phyloP scores from a whole-genome alignment of 768 basidiomycete genomes.

The Cubamyces lactineus region DNA sequence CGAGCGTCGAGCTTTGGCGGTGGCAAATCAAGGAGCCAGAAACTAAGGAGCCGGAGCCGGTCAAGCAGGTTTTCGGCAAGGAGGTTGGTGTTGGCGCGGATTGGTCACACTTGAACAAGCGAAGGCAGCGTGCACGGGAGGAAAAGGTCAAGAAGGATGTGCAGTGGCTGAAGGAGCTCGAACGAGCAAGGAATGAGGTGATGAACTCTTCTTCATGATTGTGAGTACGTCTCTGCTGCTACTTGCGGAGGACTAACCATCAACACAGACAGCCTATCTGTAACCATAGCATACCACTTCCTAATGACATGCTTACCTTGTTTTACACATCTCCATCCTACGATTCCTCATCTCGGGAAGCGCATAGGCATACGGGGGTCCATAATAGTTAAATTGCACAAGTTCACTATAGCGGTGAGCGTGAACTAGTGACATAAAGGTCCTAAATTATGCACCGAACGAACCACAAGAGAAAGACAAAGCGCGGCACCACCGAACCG shows the following conservation, averaged over 20 bases:
- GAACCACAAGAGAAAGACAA: background rate
- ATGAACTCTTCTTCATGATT: background rate
- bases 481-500: background rate
- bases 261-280: too few relatives aligned
- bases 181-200: slow-evolving; percentile 30
- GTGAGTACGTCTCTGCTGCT: background rate
- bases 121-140: slow-evolving; percentile 51
- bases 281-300: too few relatives aligned
- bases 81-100: slow-evolving; percentile 55
- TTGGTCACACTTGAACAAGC: slow-evolving; percentile 58
- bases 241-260: too few relatives aligned
- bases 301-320: too few relatives aligned
- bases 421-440: too few relatives aligned
- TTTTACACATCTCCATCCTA: too few relatives aligned
- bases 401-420: too few relatives aligned
- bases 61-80: slow-evolving; percentile 33
- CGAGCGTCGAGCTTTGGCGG: slow-evolving; percentile 43
- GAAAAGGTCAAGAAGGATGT: slow-evolving; percentile 50
- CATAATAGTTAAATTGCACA: too few relatives aligned
- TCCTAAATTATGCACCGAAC: background rate
- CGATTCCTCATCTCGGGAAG: too few relatives aligned
- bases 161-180: slow-evolving; percentile 41
- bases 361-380: too few relatives aligned
- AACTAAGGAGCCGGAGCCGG: background rate
- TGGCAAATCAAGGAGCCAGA: slow-evolving; percentile 38